Conservation (phyloP, 768 basidiomycete species). For the Tremella fuciformis region DNA sequence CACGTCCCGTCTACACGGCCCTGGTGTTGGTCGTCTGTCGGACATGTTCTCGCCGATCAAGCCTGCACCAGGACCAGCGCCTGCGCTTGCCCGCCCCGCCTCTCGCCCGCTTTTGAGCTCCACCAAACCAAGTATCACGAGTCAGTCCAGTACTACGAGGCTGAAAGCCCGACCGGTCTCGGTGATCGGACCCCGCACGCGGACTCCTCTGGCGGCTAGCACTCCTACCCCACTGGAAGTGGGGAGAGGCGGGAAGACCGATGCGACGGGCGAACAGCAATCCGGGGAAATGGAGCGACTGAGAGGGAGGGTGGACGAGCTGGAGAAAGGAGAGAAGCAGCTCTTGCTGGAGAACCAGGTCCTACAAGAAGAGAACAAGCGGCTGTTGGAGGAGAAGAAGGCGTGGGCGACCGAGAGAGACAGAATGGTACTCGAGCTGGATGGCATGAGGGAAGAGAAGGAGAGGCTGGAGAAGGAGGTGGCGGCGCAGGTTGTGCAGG, state of each 20-base stretch:
- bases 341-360: no score
- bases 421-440: background rate
- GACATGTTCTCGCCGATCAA: background rate
- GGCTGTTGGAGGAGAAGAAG: constrained; percentile 1
- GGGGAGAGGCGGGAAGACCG: background rate
- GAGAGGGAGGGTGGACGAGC: background rate
- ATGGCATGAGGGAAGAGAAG: background rate
- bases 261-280: background rate
- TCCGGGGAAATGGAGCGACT: background rate
- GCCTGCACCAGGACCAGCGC: background rate
- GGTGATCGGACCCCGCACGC: background rate
- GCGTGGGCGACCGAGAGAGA: background rate
- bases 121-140: background rate
- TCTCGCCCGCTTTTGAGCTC: background rate
- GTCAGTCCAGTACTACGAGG: background rate
- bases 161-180: background rate
- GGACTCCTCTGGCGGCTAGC: background rate
- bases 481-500: background rate
- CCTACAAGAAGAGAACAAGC: background rate
- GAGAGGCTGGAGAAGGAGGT: background rate
- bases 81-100: background rate
- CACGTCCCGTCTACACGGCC: background rate
- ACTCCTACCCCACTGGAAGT: background rate
- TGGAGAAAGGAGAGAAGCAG: constrained; percentile 4
- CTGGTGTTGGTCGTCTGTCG: background rate